Conservation (phyloP, 306 rosid species). For the Rubus idaeus region DNA sequence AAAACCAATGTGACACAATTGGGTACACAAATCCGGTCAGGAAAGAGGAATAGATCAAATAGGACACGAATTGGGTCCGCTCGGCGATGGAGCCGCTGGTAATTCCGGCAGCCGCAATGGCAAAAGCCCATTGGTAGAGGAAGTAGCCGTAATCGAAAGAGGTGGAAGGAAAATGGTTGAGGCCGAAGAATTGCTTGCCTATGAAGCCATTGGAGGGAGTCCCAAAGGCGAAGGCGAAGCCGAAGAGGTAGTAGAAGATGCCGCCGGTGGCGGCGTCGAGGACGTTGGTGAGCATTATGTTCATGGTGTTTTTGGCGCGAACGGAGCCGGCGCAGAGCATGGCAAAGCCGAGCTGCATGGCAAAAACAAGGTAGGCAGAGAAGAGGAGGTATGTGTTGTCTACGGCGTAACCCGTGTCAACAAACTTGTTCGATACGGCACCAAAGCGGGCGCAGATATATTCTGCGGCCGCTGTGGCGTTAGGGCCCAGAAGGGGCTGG, state of each 20-base stretch:
- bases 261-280: constrained; percentile 58
- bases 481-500: constrained; percentile 37
- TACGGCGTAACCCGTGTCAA: constrained; percentile 35
- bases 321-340: constrained; percentile 66
- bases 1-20: constrained; percentile 62
- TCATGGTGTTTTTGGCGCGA: constrained; percentile 60
- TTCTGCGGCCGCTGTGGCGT: constrained; percentile 36
- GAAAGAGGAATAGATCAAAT: constrained; percentile 53
- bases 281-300: constrained; percentile 59
- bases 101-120: constrained; percentile 60
- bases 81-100: constrained; percentile 63
- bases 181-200: constrained; percentile 49
- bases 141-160: constrained; percentile 44
- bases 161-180: constrained; percentile 34
- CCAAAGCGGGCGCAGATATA: constrained; percentile 46
- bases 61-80: constrained; percentile 49
- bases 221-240: constrained; percentile 54
- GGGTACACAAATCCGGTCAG: constrained; percentile 58
- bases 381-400: constrained; percentile 57
- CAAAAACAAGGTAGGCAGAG: constrained; percentile 56
- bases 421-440: constrained; percentile 37
- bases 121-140: constrained; percentile 56
- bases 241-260: constrained; percentile 48
- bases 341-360: constrained; percentile 64
- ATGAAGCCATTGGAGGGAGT: constrained; percentile 51